Base-by-base conservation (phyloP, 2,329 filamentous ascomycete genomes). In the Stemphylium vesicarium region DNA sequence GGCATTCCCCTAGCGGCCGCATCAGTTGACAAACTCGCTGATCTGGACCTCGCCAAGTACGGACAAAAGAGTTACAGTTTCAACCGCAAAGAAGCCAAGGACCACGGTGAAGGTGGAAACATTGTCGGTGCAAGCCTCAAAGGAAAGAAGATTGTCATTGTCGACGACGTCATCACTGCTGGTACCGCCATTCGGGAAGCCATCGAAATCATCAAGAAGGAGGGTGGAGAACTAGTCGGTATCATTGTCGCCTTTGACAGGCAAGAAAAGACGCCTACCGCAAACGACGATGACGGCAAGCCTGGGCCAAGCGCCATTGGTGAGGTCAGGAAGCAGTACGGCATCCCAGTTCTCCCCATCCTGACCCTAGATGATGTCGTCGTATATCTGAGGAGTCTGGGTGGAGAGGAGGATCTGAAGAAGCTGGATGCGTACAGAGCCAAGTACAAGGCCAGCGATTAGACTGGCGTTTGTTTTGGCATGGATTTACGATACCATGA, bases 91-190 rank as follows among this genome's bases (percentile, higher is more conserved):
- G 95, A 98, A 79, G 90, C 88, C 69, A 98, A 98, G 82, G 90
- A 92, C 71, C 94, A 98, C 75, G 94, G 95, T 39, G 95, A 99
- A 78, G 94, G 94, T 31, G 94, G 95, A 39, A 90, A 86, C 74
- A 96, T 98, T 69, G 93, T 98, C 12, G 95, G 95, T 10, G 90
- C 92, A 26, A 84, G 88, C 6, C 81, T 98, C 69, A 89, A 90
- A 78, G 93, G 91, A 49, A 93, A 95, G 84, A 86, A 84, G 57
- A 87, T 97, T 13, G 82, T 99, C 31, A 90, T 99, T 65, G 88
- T 99, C 36, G 95, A 99, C 80, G 95, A 98, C 78, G 94, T 99
- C 53, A 94, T 98, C 70, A 97, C 93, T 1, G 94, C 92, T 0
- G 95, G 95, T 24, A 98, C 93, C 1, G 95, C 95, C 36, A 93